Evolutionary conservation across 163 green algal species (phyloP).

Genomic region (Scenedesmus sp.): DNA sequence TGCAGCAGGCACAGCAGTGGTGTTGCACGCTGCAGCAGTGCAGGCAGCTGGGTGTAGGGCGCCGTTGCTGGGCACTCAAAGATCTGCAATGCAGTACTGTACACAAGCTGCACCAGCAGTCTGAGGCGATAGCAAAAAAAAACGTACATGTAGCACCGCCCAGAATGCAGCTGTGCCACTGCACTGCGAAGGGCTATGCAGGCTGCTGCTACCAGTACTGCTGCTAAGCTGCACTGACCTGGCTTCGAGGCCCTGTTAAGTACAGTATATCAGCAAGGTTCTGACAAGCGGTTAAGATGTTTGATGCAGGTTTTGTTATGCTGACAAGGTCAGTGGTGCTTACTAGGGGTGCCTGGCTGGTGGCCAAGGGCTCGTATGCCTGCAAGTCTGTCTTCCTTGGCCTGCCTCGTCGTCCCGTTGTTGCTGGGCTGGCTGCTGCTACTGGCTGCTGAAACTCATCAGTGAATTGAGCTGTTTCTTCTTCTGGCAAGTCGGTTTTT

Average conservation of each 20-base stretch:
- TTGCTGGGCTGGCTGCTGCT: background rate
- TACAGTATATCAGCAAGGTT: background rate
- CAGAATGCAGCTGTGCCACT: background rate
- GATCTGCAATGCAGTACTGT: no score
- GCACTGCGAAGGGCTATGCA: background rate
- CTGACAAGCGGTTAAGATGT: background rate
- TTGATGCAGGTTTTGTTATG: background rate
- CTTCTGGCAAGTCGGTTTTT: background rate
- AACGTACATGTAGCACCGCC: background rate
- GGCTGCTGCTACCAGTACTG: background rate
- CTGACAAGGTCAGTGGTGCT: background rate
- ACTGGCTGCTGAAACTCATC: slow-evolving; percentile 30
- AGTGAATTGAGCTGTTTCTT: background rate
- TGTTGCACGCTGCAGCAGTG: background rate
- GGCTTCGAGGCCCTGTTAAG: background rate
- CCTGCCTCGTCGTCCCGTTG: background rate
- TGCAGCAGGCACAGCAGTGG: background rate
- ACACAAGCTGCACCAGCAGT: no score
- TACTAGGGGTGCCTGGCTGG: background rate
- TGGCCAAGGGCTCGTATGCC: slow-evolving; percentile 5
- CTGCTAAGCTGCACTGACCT: background rate
- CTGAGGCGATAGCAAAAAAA: no score
- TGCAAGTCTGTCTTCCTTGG: slow-evolving; percentile 28
- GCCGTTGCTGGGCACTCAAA: no score
- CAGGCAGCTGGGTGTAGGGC: background rate